A percentile compares a stretch with the other conserved stretches of the same genome.
Conservation (phyloP, 1,284 basidiomycete species). For the Mycosarcoma maydis region DNA sequence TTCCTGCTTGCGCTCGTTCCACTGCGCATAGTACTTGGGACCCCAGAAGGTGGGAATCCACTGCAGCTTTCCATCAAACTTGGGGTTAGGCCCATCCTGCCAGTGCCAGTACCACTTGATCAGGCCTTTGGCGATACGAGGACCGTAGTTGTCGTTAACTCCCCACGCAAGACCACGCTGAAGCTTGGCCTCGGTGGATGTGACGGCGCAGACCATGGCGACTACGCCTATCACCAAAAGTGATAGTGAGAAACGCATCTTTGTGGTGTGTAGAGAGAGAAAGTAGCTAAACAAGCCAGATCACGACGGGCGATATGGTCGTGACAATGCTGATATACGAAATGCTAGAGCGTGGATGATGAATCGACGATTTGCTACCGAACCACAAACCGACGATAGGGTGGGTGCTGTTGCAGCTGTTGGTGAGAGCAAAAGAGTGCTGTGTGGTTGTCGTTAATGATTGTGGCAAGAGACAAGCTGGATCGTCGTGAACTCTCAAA, state of each 20-base stretch:
- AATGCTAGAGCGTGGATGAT: slow-evolving; percentile 12
- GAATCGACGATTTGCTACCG: slow-evolving; percentile 11
- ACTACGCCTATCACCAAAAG: slow-evolving; percentile 36
- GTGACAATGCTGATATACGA: slow-evolving; percentile 25
- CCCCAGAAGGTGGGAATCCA: slow-evolving; percentile 64
- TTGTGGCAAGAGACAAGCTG: not conserved
- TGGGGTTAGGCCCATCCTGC: slow-evolving; percentile 52
- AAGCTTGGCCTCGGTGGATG: slow-evolving; percentile 34
- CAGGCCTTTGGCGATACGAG: slow-evolving; percentile 47
- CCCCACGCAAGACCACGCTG: slow-evolving; percentile 58
- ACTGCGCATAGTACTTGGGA: slow-evolving; percentile 48
- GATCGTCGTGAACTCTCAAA: slow-evolving; percentile 43
- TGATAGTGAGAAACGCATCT: slow-evolving; percentile 44
- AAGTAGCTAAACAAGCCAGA: too few relatives aligned
- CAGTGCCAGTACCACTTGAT: slow-evolving; percentile 64
- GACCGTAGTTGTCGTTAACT: slow-evolving; percentile 54
- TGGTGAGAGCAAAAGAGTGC: slow-evolving; percentile 1
- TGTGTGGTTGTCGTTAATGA: not conserved
- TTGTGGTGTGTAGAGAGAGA: slow-evolving; percentile 13
- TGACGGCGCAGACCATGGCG: slow-evolving; percentile 32
- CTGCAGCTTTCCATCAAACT: slow-evolving; percentile 42
- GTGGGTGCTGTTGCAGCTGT: slow-evolving; percentile 37
- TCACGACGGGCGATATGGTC: slow-evolving; percentile 12
- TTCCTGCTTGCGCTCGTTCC: slow-evolving; percentile 55
- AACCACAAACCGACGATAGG: slow-evolving; percentile 1